Percentiles rank a stretch among this genome's conserved stretches.
These are phyloP conservation scores for Pseudogymnoascus sp. DNA, from an alignment of 2,329 filamentous ascomycete species.

Conservation along the genomic window DNA sequence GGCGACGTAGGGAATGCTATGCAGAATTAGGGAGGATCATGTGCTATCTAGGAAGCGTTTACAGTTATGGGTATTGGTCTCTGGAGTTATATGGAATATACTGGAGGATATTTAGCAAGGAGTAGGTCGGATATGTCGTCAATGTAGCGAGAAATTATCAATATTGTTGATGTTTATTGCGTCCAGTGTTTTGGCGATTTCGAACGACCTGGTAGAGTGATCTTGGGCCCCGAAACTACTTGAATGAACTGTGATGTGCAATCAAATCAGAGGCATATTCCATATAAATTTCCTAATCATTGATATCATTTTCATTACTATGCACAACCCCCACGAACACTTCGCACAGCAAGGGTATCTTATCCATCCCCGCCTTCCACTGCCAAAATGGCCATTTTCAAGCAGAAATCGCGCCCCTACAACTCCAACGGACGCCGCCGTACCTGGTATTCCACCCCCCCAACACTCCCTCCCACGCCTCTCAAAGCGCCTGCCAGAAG, in stretches of 20 bases:
- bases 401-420: background rate
- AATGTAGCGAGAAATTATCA: background rate
- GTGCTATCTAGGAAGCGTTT: background rate
- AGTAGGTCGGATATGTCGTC: background rate
- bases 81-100: background rate
- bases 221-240: background rate
- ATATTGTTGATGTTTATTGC: background rate
- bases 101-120: background rate
- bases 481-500: constrained; percentile 81
- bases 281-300: background rate
- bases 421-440: background rate
- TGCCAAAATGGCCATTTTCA: background rate
- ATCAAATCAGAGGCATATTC: background rate
- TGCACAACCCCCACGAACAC: background rate
- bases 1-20: background rate
- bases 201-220: background rate
- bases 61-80: background rate
- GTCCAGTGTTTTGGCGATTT: background rate
- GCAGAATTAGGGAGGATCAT: background rate
- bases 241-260: background rate
- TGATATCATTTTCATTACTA: background rate
- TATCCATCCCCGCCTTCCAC: background rate
- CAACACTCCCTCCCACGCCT: constrained; percentile 9
- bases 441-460: background rate
- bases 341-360: background rate